These are phyloP conservation scores for Apiospora aurea DNA, from an alignment of 2,329 filamentous ascomycete genomes.

Conservation along the genomic window DNA sequence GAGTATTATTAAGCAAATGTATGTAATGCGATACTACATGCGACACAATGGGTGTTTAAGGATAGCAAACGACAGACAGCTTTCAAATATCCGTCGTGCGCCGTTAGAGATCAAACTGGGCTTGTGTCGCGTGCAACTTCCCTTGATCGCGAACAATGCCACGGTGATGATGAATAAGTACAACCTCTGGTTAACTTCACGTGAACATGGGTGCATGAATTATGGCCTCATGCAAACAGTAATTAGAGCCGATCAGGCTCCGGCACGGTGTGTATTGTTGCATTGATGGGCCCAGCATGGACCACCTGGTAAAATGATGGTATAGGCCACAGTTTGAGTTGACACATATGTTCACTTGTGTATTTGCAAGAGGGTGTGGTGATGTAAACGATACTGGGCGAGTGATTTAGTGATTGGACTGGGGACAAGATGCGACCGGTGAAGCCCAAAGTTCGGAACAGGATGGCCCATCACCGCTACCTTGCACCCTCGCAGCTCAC, in stretches of 20 bases:
- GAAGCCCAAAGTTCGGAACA: background rate
- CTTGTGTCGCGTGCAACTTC: background rate
- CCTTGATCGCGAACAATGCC: background rate
- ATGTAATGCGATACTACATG: background rate
- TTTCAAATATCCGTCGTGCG: background rate
- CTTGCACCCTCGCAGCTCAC: background rate
- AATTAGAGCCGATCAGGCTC: background rate
- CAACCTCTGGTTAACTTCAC: background rate
- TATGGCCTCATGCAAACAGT: background rate
- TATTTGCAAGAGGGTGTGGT: conserved; percentile 8
- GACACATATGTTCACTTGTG: conserved; percentile 3
- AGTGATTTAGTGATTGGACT: conserved; percentile 7
- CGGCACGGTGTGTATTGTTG: background rate
- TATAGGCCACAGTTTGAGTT: background rate
- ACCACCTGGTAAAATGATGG: background rate
- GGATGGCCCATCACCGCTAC: background rate
- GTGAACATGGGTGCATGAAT: background rate
- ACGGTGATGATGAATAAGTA: background rate
- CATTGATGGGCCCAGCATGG: background rate
- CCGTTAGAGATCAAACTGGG: background rate
- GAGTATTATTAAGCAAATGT: background rate
- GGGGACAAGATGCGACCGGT: conserved; percentile 2
- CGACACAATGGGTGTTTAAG: background rate
- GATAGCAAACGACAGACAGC: background rate
- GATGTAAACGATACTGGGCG: background rate